These are phyloP conservation scores for Otatea glauca DNA, from an alignment of 176 grass and related monocot species.

Conservation along the genomic window DNA sequence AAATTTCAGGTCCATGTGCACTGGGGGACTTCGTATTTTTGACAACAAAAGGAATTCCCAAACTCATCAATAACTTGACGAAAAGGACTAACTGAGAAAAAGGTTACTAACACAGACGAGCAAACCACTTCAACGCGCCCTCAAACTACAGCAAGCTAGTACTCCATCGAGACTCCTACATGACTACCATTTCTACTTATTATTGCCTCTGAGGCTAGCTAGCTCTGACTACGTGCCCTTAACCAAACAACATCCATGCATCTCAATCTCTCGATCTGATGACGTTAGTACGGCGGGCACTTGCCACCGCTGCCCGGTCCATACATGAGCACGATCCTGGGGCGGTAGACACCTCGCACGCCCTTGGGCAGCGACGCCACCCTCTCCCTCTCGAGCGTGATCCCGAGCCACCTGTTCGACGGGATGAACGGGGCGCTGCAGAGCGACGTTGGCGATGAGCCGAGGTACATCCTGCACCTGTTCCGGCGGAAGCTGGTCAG, in stretches of 20 bases:
- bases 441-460: slow-evolving; percentile 40
- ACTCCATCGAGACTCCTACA: too few species aligned
- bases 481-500: slow-evolving; percentile 26
- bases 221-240: neutral
- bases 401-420: slow-evolving; percentile 26
- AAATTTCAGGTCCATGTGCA: too few species aligned
- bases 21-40: too few species aligned
- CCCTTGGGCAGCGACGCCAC: slow-evolving; percentile 9
- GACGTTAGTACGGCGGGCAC: slow-evolving; percentile 7
- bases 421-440: slow-evolving; percentile 40
- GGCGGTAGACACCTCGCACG: slow-evolving; percentile 17
- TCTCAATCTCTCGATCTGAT: neutral
- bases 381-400: slow-evolving; percentile 26
- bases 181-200: neutral
- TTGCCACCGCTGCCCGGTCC: slow-evolving; percentile 6
- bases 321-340: slow-evolving; percentile 50
- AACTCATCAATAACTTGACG: too few species aligned
- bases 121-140: too few species aligned
- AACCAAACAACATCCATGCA: too few species aligned
- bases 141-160: too few species aligned
- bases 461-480: slow-evolving; percentile 45
- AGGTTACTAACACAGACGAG: too few species aligned
- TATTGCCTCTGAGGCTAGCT: too few species aligned
- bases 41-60: too few species aligned
- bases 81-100: too few species aligned